These are phyloP conservation scores for Pyricularia pennisetigena DNA, from an alignment of 2,329 filamentous ascomycete genomes.

Conservation along the genomic window DNA sequence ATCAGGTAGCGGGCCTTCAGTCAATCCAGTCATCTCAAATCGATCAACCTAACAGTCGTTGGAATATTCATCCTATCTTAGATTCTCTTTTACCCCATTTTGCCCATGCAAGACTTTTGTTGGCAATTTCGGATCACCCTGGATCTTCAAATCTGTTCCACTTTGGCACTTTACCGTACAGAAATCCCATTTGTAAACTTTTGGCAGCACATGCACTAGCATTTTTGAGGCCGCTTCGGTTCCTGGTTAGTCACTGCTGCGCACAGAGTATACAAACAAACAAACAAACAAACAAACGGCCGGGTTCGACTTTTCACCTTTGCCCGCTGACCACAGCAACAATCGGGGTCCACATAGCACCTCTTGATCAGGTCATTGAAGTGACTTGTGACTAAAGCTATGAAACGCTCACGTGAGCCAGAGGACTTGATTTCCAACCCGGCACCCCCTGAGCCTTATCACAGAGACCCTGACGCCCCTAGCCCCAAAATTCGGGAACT, in stretches of 20 bases:
- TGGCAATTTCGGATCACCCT: background rate
- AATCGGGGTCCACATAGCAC: background rate
- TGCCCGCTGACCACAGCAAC: background rate
- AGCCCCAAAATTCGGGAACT: conserved; percentile 50
- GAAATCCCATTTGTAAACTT: background rate
- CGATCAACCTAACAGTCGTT: background rate
- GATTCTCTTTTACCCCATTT: background rate
- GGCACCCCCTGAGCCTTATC: background rate
- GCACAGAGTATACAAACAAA: background rate
- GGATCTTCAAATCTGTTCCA: background rate
- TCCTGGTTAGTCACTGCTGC: background rate
- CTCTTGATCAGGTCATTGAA: background rate
- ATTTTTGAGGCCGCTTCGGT: background rate
- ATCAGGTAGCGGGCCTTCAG: background rate
- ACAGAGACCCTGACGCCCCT: background rate
- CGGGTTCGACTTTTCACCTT: background rate
- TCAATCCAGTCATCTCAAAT: background rate
- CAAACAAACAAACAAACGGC: background rate
- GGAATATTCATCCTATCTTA: background rate
- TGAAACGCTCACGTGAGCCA: conserved; percentile 55
- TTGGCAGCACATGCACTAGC: background rate
- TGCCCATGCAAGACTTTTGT: background rate
- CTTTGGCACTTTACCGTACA: background rate
- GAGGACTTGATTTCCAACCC: conserved; percentile 26
- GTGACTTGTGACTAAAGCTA: conserved; percentile 15